Conservation (phyloP, 2,329 filamentous ascomycete species). For the Sporothrix luriei region DNA sequence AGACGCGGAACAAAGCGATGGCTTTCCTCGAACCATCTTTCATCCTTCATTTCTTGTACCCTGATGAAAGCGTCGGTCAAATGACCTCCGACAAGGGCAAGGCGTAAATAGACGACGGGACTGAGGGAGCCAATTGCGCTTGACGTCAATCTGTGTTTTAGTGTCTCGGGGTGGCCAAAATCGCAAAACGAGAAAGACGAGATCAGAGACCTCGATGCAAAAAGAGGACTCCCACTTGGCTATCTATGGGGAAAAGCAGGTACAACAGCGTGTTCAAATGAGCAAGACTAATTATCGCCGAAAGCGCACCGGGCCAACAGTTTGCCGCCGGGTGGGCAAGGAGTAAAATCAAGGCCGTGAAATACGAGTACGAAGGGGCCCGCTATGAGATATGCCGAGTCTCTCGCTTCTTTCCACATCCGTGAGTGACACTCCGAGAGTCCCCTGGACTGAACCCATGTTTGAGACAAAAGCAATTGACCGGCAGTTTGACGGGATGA, state of each 20-base stretch:
- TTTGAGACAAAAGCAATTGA: too few relatives aligned
- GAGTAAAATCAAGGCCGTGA: background rate
- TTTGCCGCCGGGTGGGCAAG: slow-evolving; percentile 1
- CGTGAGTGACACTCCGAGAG: too few relatives aligned
- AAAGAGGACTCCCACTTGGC: background rate
- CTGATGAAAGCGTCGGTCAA: background rate
- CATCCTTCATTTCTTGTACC: too few relatives aligned
- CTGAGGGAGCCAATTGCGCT: background rate
- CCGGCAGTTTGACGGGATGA: background rate
- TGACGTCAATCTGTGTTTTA: background rate
- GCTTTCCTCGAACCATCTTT: too few relatives aligned
- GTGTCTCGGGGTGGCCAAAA: background rate
- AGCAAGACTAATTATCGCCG: background rate
- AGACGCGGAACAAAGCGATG: too few relatives aligned
- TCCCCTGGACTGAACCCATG: too few relatives aligned
- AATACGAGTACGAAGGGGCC: too few relatives aligned
- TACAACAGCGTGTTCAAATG: background rate
- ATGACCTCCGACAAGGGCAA: background rate
- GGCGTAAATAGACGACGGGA: background rate
- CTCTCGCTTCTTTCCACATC: too few relatives aligned
- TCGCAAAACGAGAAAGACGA: background rate
- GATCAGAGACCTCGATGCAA: background rate
- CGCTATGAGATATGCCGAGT: too few relatives aligned
- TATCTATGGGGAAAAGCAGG: background rate
- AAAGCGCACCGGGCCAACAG: background rate